phyloP scores from a whole-genome alignment of 495 filamentous ascomycete genomes.

The Echria macrotheca region DNA sequence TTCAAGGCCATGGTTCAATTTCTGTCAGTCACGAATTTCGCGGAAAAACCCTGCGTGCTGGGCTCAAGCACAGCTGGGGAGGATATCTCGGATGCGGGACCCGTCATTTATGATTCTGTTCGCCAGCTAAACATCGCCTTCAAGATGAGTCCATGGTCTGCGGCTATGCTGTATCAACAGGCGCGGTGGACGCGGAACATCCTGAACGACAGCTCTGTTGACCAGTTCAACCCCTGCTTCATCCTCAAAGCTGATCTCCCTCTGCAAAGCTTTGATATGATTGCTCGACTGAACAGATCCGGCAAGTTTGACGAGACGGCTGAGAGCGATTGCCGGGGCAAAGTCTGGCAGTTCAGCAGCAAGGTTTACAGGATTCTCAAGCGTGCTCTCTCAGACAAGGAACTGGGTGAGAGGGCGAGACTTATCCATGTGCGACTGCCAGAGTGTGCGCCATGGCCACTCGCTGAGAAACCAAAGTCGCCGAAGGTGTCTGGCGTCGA shows the following conservation, averaged over 20 bases:
- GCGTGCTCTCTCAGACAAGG: slow-evolving; percentile 50
- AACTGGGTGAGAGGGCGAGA: slow-evolving; percentile 59
- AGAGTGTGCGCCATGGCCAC: slow-evolving; percentile 35
- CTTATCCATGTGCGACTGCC: slow-evolving; percentile 54
- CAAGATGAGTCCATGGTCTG: slow-evolving; percentile 89
- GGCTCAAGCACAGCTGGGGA: too few relatives aligned
- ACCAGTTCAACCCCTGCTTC: slow-evolving; percentile 80
- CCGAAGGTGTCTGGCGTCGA: slow-evolving; percentile 34
- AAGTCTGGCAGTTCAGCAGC: slow-evolving; percentile 31
- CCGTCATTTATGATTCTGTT: slow-evolving; percentile 60
- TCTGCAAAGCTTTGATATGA: slow-evolving; percentile 66
- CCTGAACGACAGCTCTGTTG: slow-evolving; percentile 64
- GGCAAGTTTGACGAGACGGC: slow-evolving; percentile 12
- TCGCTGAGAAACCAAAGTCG: slow-evolving; percentile 21
- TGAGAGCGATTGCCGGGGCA: slow-evolving; percentile 28
- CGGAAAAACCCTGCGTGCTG: slow-evolving; percentile 56
- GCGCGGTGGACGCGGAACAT: slow-evolving; percentile 63
- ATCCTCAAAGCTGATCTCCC: slow-evolving; percentile 64
- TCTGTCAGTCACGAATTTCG: slow-evolving; percentile 63
- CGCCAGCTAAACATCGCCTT: slow-evolving; percentile 77
- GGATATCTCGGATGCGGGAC: slow-evolving; percentile 33
- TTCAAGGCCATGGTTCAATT: slow-evolving; percentile 90
- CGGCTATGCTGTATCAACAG: slow-evolving; percentile 62
- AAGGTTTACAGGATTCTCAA: slow-evolving; percentile 58
- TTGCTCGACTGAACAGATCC: slow-evolving; percentile 29